These are phyloP conservation scores for Vigna mungo DNA, from an alignment of 306 rosid species.

Conservation along the genomic window DNA sequence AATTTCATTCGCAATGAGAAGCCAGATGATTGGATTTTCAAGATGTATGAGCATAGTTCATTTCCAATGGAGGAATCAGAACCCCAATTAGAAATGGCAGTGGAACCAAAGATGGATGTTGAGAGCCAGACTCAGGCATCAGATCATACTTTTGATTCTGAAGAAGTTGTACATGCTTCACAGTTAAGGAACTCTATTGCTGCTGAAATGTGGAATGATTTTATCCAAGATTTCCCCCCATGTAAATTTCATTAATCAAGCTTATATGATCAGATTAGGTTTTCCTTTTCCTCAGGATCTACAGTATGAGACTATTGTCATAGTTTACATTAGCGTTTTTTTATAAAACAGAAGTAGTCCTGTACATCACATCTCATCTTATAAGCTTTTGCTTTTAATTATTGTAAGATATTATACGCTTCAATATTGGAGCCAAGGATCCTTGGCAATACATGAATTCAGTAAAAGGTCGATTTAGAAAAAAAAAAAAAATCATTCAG, in stretches of 20 bases:
- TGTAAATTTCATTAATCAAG: conserved; percentile 51
- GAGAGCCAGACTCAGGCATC: conserved; percentile 46
- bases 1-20: conserved; percentile 77
- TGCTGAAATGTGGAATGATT: conserved; percentile 80
- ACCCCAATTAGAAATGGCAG: conserved; percentile 53
- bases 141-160: conserved; percentile 55
- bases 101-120: conserved; percentile 39
- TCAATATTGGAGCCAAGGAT: not conserved
- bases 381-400: conserved; percentile 25
- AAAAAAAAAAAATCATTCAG: not conserved
- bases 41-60: conserved; percentile 55
- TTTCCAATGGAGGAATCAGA: conserved; percentile 57
- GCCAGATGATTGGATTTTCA: conserved; percentile 81
- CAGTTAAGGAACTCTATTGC: conserved; percentile 72
- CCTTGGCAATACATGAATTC: conserved; percentile 20
- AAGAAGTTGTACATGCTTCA: conserved; percentile 55
- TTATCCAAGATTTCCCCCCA: conserved; percentile 57
- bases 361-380: conserved; percentile 20
- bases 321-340: conserved; percentile 56
- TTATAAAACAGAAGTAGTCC: conserved; percentile 49
- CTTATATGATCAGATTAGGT: conserved; percentile 48
- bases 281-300: conserved; percentile 38
- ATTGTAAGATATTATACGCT: conserved; percentile 1
- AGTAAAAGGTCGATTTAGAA: not conserved
- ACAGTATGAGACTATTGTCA: conserved; percentile 26